A percentile compares a stretch with the other conserved stretches of the same genome.
phyloP scores from a whole-genome alignment of 768 basidiomycete genomes.

The Pulveroboletus frians region DNA sequence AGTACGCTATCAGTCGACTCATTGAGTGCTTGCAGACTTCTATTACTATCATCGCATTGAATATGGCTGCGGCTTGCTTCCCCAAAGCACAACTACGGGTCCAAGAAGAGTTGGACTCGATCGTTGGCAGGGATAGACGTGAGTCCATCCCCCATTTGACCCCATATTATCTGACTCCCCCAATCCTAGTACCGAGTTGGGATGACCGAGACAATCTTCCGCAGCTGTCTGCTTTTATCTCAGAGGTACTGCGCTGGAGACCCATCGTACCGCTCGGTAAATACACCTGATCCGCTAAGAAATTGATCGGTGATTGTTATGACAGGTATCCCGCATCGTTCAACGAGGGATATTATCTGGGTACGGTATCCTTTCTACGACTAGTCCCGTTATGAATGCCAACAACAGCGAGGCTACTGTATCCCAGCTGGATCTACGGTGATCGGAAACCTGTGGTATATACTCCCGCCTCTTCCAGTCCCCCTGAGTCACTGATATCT shows the following conservation, averaged over 20 bases:
- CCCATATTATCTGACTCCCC: background rate
- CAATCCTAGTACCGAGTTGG: slow-evolving; percentile 32
- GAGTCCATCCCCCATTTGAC: background rate
- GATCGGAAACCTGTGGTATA: slow-evolving; percentile 20
- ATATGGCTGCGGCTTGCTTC: slow-evolving; percentile 51
- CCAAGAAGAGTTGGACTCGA: slow-evolving; percentile 48
- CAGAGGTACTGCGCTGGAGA: slow-evolving; percentile 36
- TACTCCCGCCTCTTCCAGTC: background rate
- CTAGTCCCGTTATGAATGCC: slow-evolving; percentile 27
- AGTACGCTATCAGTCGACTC: background rate
- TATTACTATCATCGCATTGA: slow-evolving; percentile 32
- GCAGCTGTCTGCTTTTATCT: slow-evolving; percentile 35
- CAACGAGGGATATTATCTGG: slow-evolving; percentile 61
- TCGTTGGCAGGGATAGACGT: slow-evolving; percentile 41
- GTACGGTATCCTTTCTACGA: slow-evolving; percentile 22
- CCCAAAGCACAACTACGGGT: slow-evolving; percentile 46
- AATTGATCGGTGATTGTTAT: background rate
- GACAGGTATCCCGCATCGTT: slow-evolving; percentile 50
- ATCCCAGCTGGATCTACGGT: slow-evolving; percentile 25
- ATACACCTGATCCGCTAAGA: too few relatives aligned
- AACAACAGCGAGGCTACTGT: slow-evolving; percentile 12
- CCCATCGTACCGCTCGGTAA: slow-evolving; percentile 29
- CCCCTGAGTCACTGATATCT: background rate
- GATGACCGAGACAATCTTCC: slow-evolving; percentile 31
- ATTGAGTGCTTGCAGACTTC: background rate